Base-by-base conservation (phyloP, 805 yeast genomes). In the Metschnikowia kofuensis region DNA sequence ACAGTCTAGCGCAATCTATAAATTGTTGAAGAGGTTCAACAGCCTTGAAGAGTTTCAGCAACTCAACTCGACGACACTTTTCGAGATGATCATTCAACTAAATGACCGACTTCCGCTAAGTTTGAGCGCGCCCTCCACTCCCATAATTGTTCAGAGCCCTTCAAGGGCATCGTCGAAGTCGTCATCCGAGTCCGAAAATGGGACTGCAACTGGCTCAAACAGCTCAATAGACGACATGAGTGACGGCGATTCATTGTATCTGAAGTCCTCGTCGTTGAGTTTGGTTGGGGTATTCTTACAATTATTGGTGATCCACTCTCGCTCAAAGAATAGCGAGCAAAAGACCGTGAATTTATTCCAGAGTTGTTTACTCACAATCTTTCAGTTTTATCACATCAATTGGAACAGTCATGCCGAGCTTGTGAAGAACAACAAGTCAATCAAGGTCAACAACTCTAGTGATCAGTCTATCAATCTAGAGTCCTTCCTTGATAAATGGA, bases 101-200 rank as follows among this genome's bases (percentile, higher is more conserved):
- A 71, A 70, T 56, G 78, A 73, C 57, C 64, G 64, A 42, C 59
- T 71, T 38, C 77, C 78, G 0, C 63, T 73, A 52, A 72, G 77
- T 59, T 59, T 72, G 34, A 68, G 74, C 15, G 76, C 78, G 4
- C 76, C 77, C 7, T 65, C 74, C 2, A 73, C 77, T 4, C 77
- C 78, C 16, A 59, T 70, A 6, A 38, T 61, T 15, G 50, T 53
- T 2, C 56, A 55, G 28, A 44, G 49, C 21, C 15, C 49, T 1
- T 52, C 52, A 21, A 40, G 48, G 5, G 29, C 55, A n/a, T 43
- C 44, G 16, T 44, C 55, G 4, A 49, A 44, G 15, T 37, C 45
- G 6, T 54, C 55, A 2, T 41, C 49, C 2, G 55, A 49, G 16
- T 42, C 47, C n/a, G 47, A 43, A 16, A 35, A 40, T 2, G 40